These are phyloP conservation scores for Malus orientalis DNA, from an alignment of 306 rosid species.

Conservation along the genomic window DNA sequence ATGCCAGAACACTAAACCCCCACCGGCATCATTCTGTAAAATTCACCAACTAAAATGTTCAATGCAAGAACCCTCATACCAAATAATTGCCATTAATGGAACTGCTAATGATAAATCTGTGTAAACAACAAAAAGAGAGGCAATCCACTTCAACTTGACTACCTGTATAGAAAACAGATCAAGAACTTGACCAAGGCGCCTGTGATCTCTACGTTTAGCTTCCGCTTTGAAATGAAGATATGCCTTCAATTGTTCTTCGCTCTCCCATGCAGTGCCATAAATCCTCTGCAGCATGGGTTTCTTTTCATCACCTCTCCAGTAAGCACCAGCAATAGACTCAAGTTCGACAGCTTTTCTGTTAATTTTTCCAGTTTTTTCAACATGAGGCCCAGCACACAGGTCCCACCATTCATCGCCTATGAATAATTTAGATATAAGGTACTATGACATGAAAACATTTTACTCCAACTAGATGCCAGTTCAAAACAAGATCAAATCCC, in stretches of 20 bases:
- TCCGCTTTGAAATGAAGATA: constrained; percentile 90
- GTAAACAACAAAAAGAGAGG: constrained; percentile 12
- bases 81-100: background rate
- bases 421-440: constrained; percentile 3
- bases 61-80: constrained; percentile 6
- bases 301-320: constrained; percentile 98
- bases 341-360: constrained; percentile 89
- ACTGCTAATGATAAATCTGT: background rate
- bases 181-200: constrained; percentile 93
- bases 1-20: constrained; percentile 98
- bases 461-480: background rate
- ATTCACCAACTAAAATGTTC: constrained; percentile 18
- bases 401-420: constrained; percentile 97
- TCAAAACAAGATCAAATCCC: background rate
- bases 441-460: background rate
- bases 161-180: constrained; percentile 98
- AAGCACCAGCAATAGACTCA: constrained; percentile 98
- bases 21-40: constrained; percentile 88
- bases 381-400: constrained; percentile 98
- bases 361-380: constrained; percentile 82
- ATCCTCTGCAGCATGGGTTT: constrained; percentile 93
- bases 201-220: constrained; percentile 93
- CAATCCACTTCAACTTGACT: background rate
- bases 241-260: constrained; percentile 78
- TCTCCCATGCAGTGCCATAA: constrained; percentile 99